Base-by-base conservation (phyloP, 306 rosid species). In the Vicia sativa region DNA sequence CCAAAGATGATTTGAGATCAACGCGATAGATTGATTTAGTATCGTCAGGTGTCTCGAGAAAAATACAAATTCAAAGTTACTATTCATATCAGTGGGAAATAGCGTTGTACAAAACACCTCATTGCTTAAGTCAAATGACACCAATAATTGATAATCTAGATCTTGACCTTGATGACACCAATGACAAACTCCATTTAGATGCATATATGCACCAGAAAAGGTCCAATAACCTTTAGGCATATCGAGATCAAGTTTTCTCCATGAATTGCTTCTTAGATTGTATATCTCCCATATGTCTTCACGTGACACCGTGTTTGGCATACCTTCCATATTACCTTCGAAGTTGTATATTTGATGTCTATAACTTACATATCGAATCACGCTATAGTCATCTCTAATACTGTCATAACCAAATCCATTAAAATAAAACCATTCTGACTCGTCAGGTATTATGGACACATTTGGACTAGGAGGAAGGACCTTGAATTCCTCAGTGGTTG, bases 301-400 rank as follows among this genome's bases (percentile, higher is more conserved):
- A 5, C 1, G 3, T 41, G 14, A 11, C 45, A 5, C n/a, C 5
- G 14, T 5, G 11, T 11, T 2, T 41, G n/a, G 11, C 5, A 8
- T 5, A 8, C 26, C 2, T 23, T 23, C 26, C 26, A 23, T 23
- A 23, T 23, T 2, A 23, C 26, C 1, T 23, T 23, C 26, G 2
- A 23, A 1, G 2, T 23, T 2, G 1, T 1, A 2, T 2, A 23
- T 1, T 1, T 23, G 2, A 1, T 1, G 2, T 1, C 26, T 1
- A 11, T 2, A 11, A 39, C 4, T 0, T 42, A 42, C 4, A 4
- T 2, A 4, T 6, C 46, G 46, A 42, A 42, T 4, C 46, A 42
- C 46, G 15, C 13, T 42, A 42, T 12, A 42, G 13, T 42, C 46
- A 42, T 42, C 46, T 42, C 15, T 11, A 12, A 42, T 4, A 42